Percentiles rank a stretch among this genome's conserved stretches.
Evolutionary conservation across 2,329 filamentous ascomycete species (phyloP).

Genomic region (Alternaria dauci): DNA sequence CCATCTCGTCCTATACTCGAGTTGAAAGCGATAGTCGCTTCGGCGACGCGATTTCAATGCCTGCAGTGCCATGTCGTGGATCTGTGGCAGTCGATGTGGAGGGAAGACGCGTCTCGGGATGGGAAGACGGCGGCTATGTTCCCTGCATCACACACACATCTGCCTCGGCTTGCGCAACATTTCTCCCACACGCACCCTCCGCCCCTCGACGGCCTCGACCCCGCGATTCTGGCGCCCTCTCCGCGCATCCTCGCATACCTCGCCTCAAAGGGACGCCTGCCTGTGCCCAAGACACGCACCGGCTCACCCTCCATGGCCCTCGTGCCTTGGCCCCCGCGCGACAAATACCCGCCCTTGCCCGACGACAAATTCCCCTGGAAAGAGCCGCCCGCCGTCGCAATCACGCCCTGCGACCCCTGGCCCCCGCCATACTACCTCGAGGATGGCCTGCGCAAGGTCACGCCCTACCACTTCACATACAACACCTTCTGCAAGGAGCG

Average conservation of each 20-base stretch:
- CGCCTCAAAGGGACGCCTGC: conserved; percentile 56
- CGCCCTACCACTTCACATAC: conserved; percentile 91
- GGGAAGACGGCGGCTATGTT: not conserved
- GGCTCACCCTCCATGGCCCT: conserved; percentile 56
- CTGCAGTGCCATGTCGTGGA: conserved; percentile 34
- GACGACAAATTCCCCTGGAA: conserved; percentile 51
- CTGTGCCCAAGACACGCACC: conserved; percentile 26
- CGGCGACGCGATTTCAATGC: conserved; percentile 67
- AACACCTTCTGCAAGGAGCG: conserved; percentile 94
- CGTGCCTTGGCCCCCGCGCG: conserved; percentile 40
- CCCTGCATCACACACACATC: conserved; percentile 5
- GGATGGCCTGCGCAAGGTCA: conserved; percentile 80
- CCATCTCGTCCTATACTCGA: conserved; percentile 90
- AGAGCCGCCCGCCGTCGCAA: conserved; percentile 59
- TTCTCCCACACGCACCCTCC: conserved; percentile 9
- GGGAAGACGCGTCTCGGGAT: not conserved
- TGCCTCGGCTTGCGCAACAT: conserved; percentile 11
- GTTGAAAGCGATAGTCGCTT: conserved; percentile 77
- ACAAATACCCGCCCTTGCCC: conserved; percentile 40
- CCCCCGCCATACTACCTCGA: conserved; percentile 82
- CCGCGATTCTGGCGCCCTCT: conserved; percentile 58
- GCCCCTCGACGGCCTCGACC: conserved; percentile 11
- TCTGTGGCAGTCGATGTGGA: not conserved
- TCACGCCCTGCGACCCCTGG: conserved; percentile 62
- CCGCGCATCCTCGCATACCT: conserved; percentile 62